Evolutionary conservation across 2,329 filamentous ascomycete genomes (phyloP).

Genomic region (Scytalidium lignicola): DNA sequence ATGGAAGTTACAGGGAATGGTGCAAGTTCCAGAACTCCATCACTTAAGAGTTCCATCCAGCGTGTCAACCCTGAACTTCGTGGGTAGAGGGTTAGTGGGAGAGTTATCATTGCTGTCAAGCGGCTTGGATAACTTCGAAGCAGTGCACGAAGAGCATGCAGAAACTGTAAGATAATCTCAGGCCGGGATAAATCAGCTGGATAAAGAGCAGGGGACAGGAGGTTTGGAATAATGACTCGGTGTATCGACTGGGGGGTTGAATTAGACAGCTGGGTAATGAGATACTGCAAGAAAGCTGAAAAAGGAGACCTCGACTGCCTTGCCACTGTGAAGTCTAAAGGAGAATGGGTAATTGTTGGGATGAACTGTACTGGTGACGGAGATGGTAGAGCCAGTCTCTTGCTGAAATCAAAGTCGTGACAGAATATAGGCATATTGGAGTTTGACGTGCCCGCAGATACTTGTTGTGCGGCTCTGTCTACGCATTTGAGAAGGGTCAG

Average conservation of each 20-base stretch:
- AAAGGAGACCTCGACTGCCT: constrained; percentile 49
- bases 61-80: constrained; percentile 69
- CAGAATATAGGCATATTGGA: constrained; percentile 47
- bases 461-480: constrained; percentile 19
- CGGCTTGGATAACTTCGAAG: constrained; percentile 61
- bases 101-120: constrained; percentile 67
- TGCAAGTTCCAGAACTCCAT: constrained; percentile 82
- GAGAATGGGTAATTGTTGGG: constrained; percentile 30
- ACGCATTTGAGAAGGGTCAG: constrained; percentile 10
- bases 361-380: constrained; percentile 48
- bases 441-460: constrained; percentile 7
- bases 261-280: constrained; percentile 50
- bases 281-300: constrained; percentile 53
- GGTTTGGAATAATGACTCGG: constrained; percentile 75
- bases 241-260: constrained; percentile 62
- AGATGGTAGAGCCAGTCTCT: constrained; percentile 54
- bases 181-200: constrained; percentile 65
- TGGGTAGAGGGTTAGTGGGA: constrained; percentile 77
- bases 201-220: constrained; percentile 85
- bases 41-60: constrained; percentile 80
- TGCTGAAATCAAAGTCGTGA: constrained; percentile 67
- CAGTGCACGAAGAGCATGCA: constrained; percentile 72
- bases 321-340: constrained; percentile 22
- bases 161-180: constrained; percentile 68
- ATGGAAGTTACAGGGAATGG: constrained; percentile 56